phyloP scores from a whole-genome alignment of 2,329 filamentous ascomycete species.

The Epichloe sylvatica region DNA sequence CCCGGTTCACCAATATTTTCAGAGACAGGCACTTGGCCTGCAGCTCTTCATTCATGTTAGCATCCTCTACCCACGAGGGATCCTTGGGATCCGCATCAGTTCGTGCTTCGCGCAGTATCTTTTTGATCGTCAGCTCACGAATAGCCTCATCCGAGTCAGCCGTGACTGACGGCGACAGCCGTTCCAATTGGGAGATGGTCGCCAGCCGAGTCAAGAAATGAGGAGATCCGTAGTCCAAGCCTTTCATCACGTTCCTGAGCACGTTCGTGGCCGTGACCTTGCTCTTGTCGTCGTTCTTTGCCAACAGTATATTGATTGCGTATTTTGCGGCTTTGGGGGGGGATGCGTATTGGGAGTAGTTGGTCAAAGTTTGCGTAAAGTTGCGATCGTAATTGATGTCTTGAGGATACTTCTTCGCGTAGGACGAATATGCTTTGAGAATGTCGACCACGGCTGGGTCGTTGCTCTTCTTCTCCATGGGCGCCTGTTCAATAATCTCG shows the following conservation, averaged over 20 bases:
- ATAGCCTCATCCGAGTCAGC: conserved; percentile 65
- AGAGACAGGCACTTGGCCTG: conserved; percentile 72
- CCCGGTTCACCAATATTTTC: conserved; percentile 72
- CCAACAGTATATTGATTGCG: conserved; percentile 78
- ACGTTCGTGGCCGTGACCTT: conserved; percentile 76
- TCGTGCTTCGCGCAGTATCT: conserved; percentile 59
- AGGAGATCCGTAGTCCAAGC: conserved; percentile 57
- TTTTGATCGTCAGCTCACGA: conserved; percentile 59
- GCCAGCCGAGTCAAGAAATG: conserved; percentile 65
- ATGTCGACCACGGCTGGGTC: conserved; percentile 72
- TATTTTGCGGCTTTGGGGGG: conserved; percentile 83
- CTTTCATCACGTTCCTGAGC: conserved; percentile 58
- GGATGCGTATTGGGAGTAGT: conserved; percentile 68
- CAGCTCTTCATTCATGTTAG: conserved; percentile 63
- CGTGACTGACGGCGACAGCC: conserved; percentile 59
- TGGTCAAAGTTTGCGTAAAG: conserved; percentile 67
- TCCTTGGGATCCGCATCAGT: conserved; percentile 42
- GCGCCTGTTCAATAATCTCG: conserved; percentile 67
- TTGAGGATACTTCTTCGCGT: conserved; percentile 70
- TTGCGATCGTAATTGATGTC: conserved; percentile 72
- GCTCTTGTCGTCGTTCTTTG: conserved; percentile 57
- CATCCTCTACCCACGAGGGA: conserved; percentile 53
- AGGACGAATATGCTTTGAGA: conserved; percentile 84
- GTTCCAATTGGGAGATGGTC: conserved; percentile 58
- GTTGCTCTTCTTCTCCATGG: conserved; percentile 52